Percentiles rank a stretch among this genome's conserved stretches.
These are phyloP conservation scores for Chytriomyces confervae DNA, from an alignment of 192 early-diverging fungal species.

Conservation along the genomic window DNA sequence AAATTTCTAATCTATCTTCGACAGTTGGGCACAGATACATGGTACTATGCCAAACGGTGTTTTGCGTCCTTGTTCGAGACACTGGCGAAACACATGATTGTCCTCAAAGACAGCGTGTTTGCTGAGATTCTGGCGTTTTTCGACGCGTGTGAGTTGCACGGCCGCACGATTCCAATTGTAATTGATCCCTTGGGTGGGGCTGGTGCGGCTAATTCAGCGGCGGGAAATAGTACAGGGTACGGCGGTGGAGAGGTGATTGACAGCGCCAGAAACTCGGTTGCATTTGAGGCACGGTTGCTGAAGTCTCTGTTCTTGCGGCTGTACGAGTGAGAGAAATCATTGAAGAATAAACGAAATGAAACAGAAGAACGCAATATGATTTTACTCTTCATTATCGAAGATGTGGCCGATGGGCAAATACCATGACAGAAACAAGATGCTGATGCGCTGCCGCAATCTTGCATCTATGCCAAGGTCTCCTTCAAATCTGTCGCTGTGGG, in stretches of 20 bases:
- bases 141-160: conserved; percentile 64
- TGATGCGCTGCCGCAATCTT: too few species aligned
- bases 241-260: conserved; percentile 42
- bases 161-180: conserved; percentile 60
- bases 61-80: conserved; percentile 66
- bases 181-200: conserved; percentile 52
- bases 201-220: conserved; percentile 1
- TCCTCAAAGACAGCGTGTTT: conserved; percentile 66
- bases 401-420: too few species aligned
- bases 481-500: too few species aligned
- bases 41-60: conserved; percentile 72
- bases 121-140: conserved; percentile 63
- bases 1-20: background rate
- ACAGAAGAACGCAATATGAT: too few species aligned
- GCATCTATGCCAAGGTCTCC: too few species aligned
- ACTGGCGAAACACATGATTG: conserved; percentile 71
- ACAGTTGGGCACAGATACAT: conserved; percentile 70
- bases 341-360: too few species aligned
- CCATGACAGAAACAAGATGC: too few species aligned
- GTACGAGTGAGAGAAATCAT: conserved; percentile 41
- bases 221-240: conserved; percentile 7
- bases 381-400: too few species aligned
- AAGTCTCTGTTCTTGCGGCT: conserved; percentile 62
- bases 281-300: conserved; percentile 61
- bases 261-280: conserved; percentile 53